Base-by-base conservation (phyloP, 768 basidiomycete genomes). In the Mycena olivaceomarginata region DNA sequence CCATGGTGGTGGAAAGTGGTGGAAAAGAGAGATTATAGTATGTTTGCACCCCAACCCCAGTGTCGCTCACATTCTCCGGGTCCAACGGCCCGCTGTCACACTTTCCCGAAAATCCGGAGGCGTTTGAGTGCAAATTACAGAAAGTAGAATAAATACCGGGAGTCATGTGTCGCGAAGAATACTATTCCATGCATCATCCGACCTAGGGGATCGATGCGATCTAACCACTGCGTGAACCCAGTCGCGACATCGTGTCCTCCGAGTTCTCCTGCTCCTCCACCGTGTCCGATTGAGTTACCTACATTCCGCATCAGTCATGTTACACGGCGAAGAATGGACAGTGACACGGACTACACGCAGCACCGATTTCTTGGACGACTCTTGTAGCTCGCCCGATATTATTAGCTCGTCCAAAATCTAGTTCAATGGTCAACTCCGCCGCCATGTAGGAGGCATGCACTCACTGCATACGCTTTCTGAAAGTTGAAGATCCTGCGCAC, bases 191-290 rank as follows among this genome's bases (percentile, higher is more conserved):
- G 62, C 53, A 56, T 53, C 64, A 48, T 63, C 37, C 31, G 20
- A 64, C 70, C 70, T 51, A 25, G 63, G 48, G 40, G 43, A 45
- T 45, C 43, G 43, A 16, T 22, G 7, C 31, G 15, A 22, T 84
- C 92, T 93, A 92, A 91, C 93, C 93, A 78, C 88, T 91, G 85
- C 94, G 91, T 82, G 94, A 93, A 20, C 94, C 94, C 71, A 96
- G 87, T 74, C 96, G 91, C 41, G 92, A 94, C 85, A 96, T 92
- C 40, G 93, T 91, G 83, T 96, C 96, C 81, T 97, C 96, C 18
- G 93, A 89, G 80, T 93, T 94, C 85, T 97, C 96, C 84, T 96
- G 95, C 81, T 96, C 95, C 83, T 96, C 95, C 56, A 94, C 94
- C 56, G 88, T 90, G 83, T 97, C 95, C 11, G 96, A 94, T 83